Percentiles rank a stretch among this genome's conserved stretches.
Evolutionary conservation across 73 alveolate species (phyloP).

Genomic region (Paramecium sonneborni): DNA sequence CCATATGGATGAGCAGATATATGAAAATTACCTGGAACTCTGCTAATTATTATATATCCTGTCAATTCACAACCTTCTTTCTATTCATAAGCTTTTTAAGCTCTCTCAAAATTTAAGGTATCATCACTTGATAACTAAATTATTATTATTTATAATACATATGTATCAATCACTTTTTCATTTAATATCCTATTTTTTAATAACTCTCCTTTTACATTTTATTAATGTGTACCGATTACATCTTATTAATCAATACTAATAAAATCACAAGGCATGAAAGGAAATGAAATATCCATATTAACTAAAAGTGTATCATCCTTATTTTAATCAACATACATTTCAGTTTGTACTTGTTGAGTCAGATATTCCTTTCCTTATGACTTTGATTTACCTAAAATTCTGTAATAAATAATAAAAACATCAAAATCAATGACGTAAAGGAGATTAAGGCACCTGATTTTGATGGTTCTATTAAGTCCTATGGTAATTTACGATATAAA

Average conservation of each 20-base stretch:
- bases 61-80: conserved; percentile 85
- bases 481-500: conserved; percentile 82
- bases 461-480: conserved; percentile 91
- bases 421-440: conserved; percentile 78
- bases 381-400: conserved; percentile 73
- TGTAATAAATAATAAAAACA: conserved; percentile 83
- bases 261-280: conserved; percentile 96
- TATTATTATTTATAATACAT: conserved; percentile 5
- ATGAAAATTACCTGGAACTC: conserved; percentile 94
- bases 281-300: conserved; percentile 89
- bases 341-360: conserved; percentile 72
- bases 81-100: conserved; percentile 70
- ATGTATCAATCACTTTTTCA: conserved; percentile 59
- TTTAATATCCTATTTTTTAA: conserved; percentile 68
- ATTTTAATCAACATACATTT: conserved; percentile 83
- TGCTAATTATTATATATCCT: conserved; percentile 85
- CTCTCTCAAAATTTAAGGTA: conserved; percentile 60
- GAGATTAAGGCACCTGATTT: conserved; percentile 93
- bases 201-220: conserved; percentile 77
- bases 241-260: conserved; percentile 95
- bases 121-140: conserved; percentile 37
- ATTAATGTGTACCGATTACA: conserved; percentile 95
- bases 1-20: conserved; percentile 89
- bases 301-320: conserved; percentile 85
- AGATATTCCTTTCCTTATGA: conserved; percentile 62